Percentiles rank a stretch among this genome's conserved stretches.
phyloP scores from a whole-genome alignment of 352 stramenopile species.

The Globisporangium paroecandrum region DNA sequence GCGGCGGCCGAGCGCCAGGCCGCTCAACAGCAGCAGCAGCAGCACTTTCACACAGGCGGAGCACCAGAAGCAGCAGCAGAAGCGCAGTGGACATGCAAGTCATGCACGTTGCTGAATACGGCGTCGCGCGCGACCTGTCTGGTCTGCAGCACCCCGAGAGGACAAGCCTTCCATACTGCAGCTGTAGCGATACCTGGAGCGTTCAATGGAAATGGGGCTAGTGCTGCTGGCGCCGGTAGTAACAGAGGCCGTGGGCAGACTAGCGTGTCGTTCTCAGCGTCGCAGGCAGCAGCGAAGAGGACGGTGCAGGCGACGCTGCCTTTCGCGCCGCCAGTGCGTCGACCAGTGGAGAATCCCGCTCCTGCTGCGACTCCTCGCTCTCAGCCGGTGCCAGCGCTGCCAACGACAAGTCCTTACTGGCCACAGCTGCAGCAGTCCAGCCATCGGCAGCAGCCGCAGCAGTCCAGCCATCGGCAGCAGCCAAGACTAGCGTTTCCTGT shows the following conservation, averaged over 20 bases:
- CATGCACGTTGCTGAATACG: conserved; percentile 65
- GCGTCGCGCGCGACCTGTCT: conserved; percentile 29
- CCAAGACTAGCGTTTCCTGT: background rate
- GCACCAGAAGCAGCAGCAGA: background rate
- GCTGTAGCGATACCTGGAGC: background rate
- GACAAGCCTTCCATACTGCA: conserved; percentile 25
- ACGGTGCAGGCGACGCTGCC: conserved; percentile 63
- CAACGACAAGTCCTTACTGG: conserved; percentile 2
- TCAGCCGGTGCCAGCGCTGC: conserved; percentile 15
- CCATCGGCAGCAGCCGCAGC: background rate
- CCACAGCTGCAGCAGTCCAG: background rate
- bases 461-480: background rate
- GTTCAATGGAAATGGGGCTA: background rate
- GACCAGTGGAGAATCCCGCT: background rate
- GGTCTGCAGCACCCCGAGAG: conserved; percentile 51
- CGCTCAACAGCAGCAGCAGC: conserved; percentile 5
- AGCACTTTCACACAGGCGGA: background rate
- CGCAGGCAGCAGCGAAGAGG: conserved; percentile 24
- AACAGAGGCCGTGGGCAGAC: background rate
- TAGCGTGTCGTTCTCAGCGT: background rate
- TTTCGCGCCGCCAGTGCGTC: conserved; percentile 31
- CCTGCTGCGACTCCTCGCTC: background rate
- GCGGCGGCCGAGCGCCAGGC: conserved; percentile 9
- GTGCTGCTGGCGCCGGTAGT: background rate
- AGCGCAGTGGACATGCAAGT: conserved; percentile 42